Conservation (phyloP, 768 basidiomycete genomes). For the Kwoniella dejecticola region DNA sequence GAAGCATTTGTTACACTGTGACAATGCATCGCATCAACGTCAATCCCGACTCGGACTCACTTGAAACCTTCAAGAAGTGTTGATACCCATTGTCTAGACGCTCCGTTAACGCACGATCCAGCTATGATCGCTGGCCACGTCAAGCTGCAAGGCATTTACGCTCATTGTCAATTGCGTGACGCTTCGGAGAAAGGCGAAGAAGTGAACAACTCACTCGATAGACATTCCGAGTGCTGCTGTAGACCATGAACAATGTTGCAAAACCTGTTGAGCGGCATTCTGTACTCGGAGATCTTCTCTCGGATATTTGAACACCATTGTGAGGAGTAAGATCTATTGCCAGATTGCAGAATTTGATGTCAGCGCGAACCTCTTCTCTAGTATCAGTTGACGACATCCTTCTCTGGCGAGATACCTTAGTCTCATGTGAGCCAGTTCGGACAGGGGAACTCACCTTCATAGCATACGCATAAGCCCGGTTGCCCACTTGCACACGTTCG, state of each 20-base stretch:
- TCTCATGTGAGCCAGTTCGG: too few relatives aligned
- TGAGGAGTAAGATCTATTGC: slow-evolving; percentile 46
- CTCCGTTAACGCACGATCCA: slow-evolving; percentile 39
- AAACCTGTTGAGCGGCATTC: slow-evolving; percentile 42
- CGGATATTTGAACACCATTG: slow-evolving; percentile 42
- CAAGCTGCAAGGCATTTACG: slow-evolving; percentile 36
- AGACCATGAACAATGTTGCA: slow-evolving; percentile 49
- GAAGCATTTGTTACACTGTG: too few relatives aligned
- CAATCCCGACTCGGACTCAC: too few relatives aligned
- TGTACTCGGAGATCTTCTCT: slow-evolving; percentile 43
- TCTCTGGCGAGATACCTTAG: too few relatives aligned
- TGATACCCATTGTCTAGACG: slow-evolving; percentile 42
- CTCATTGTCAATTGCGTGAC: neutral
- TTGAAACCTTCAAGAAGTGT: slow-evolving; percentile 51
- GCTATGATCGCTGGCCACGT: slow-evolving; percentile 54
- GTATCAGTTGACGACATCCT: too few relatives aligned
- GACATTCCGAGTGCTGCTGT: slow-evolving; percentile 52
- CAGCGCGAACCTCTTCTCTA: too few relatives aligned
- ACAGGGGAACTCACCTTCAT: slow-evolving; percentile 54
- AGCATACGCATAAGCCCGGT: slow-evolving; percentile 50
- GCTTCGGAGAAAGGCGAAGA: neutral
- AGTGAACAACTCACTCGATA: slow-evolving; percentile 43
- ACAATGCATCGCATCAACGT: too few relatives aligned
- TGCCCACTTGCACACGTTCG: slow-evolving; percentile 51
- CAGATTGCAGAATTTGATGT: too few relatives aligned